Conservation (phyloP, 805 yeast species). For the Suhomyces emberorum region DNA sequence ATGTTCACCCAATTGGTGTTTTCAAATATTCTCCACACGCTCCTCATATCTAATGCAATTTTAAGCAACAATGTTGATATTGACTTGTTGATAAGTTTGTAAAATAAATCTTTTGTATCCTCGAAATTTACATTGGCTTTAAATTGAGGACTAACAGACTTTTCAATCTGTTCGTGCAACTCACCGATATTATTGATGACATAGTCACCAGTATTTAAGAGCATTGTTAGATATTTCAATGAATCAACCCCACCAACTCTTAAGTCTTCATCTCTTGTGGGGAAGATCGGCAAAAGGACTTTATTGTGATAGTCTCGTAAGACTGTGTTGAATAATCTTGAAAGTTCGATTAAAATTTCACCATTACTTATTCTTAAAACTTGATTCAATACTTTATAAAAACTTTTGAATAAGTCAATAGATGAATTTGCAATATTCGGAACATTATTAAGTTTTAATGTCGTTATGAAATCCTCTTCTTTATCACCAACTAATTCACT, state of each 20-base stretch:
- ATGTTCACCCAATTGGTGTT: constrained; percentile 62
- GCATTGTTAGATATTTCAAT: constrained; percentile 61
- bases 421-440: constrained; percentile 80
- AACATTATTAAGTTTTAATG: constrained; percentile 43
- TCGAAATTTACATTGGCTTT: constrained; percentile 51
- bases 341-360: constrained; percentile 49
- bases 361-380: constrained; percentile 41
- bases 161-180: constrained; percentile 57
- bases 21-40: constrained; percentile 83
- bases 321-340: constrained; percentile 63
- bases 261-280: constrained; percentile 45
- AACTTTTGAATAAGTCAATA: constrained; percentile 78
- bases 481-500: constrained; percentile 25
- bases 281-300: constrained; percentile 35
- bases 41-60: constrained; percentile 57
- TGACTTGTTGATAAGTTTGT: constrained; percentile 55
- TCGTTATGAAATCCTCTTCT: constrained; percentile 30
- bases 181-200: constrained; percentile 76
- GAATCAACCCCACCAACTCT: constrained; percentile 53
- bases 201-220: constrained; percentile 87
- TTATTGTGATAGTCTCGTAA: constrained; percentile 44
- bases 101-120: constrained; percentile 51
- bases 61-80: constrained; percentile 55
- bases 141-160: constrained; percentile 33
- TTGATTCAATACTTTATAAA: constrained; percentile 70